Evolutionary conservation across 169 alveolate genomes (phyloP), one percentile per base, ranked within the genome.

Genomic region (Plasmodium vinckei): DNA sequence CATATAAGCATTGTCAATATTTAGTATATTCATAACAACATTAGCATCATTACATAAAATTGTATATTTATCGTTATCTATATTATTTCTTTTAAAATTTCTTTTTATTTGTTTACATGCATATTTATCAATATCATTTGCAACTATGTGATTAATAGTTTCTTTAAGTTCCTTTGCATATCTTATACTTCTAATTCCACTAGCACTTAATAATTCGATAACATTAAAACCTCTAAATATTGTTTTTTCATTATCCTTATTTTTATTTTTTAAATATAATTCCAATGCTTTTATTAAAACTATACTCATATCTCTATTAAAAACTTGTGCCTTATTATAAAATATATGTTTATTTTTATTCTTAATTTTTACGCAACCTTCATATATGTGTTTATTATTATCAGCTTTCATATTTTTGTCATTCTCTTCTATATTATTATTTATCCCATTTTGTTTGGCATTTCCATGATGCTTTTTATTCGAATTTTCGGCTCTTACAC

Each of bases 251-350:
- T 68, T 68, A 44, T 91, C 92, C 46, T 75, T 92, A 19, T 67
- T 86, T 60, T 91, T 92, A 13, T 59, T 39, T 87, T 94, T 92
- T 67, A 90, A 88, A 61, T 47, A 92, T 33, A 88, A 69, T 70
- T 90, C 93, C 53, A 94, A 97, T n/a, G 96, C 92, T 69, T 94
- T 92, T 61, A 96, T 92, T 27, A 96, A 92, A 46, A 96, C 44
- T 6, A 96, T 94, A 10, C 99, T 96, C 68, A 97, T 84, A 73
- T 97, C 99, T 27, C 99, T 93, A 89, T 97, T 97, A 88, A 97
- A 97, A 51, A 97, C 98, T 75, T 97, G 98, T 7, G 98, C 98
- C 25, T 97, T 97, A 87, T 97, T 97, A 87, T 95, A 95, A 87
- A 95, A 95, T 19, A 95, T 65, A 49, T 93, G 94, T 46, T 92